Percentiles rank a stretch among this genome's conserved stretches.
phyloP scores from a whole-genome alignment of 345 rosid genomes.

The Hypericum perforatum region DNA sequence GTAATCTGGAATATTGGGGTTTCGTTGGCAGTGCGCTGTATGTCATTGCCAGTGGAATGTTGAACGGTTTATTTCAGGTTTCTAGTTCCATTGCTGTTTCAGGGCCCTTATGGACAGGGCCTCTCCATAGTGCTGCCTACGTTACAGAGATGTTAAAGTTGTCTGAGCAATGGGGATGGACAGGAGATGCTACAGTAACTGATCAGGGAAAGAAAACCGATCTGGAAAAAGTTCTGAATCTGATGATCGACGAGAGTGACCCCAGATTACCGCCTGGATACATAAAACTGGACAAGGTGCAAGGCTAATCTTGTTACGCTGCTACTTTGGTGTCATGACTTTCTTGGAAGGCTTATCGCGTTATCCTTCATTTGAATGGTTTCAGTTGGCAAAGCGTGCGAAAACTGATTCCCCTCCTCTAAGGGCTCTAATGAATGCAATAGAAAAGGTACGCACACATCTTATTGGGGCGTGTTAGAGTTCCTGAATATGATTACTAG shows the following conservation, averaged over 20 bases:
- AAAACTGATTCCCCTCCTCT: conserved; percentile 68
- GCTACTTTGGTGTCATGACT: neutral
- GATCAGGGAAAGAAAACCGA: conserved; percentile 41
- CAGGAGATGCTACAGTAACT: conserved; percentile 37
- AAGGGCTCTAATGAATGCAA: conserved; percentile 40
- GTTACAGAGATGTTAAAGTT: conserved; percentile 50
- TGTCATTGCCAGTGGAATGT: neutral
- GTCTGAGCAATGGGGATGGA: conserved; percentile 74
- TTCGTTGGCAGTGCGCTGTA: too few relatives aligned
- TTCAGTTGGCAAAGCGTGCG: conserved; percentile 72
- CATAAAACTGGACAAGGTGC: conserved; percentile 76
- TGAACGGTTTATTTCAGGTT: conserved; percentile 20
- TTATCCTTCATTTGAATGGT: conserved; percentile 1
- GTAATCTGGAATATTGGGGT: too few relatives aligned
- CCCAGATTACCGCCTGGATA: conserved; percentile 75
- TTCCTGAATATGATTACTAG: neutral
- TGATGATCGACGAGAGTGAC: conserved; percentile 74
- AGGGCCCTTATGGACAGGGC: conserved; percentile 82
- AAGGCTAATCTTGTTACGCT: neutral
- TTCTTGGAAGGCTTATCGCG: neutral
- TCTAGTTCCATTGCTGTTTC: conserved; percentile 43
- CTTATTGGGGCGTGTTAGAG: too few relatives aligned
- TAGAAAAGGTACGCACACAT: conserved; percentile 34
- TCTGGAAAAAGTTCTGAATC: conserved; percentile 58
- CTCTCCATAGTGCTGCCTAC: conserved; percentile 59